Evolutionary conservation across 306 rosid genomes (phyloP), one percentile per base, ranked within the genome.

Genomic region (Rosa persica): DNA sequence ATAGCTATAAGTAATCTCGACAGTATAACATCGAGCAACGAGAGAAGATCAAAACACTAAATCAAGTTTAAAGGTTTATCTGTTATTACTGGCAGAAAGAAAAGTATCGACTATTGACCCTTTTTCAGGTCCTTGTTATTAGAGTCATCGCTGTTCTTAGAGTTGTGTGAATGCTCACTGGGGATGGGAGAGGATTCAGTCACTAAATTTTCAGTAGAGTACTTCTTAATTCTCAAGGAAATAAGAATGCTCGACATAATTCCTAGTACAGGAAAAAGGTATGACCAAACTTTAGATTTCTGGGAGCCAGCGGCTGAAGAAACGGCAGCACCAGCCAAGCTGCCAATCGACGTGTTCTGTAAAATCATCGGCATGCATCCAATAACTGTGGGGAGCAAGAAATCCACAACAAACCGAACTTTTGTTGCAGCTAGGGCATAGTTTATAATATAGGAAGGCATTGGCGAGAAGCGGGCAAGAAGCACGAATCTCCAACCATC

Each of bases 401-500:
- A 95, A 81, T 93, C 98, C 75, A 93, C 67, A 25, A 95, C 22
- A 84, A 92, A 95, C 70, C 89, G 71, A 40, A 95, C 98, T 73
- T 87, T 83, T 8, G 99, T 95, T 0, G 99, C 99, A 46, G 98
- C 99, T 7, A 95, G 89, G 20, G 98, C 93, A 67, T 95, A 95
- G 82, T 95, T 95, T 80, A 95, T 90, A 66, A 95, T 80, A 57
- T 93, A 95, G 7, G 98, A 95, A 1, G 99, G 99, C 81, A 95
- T 73, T 0, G 99, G 98, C 9, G 99, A 95, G 90, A 95, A 95
- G 27, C 99, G 96, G 12, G 99, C 99, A 36, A 95, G 98, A 51
- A 95, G 90, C 68, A 93, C 99, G 38, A 95, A 93, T 81, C n/a
- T 93, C 99, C 99, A 95, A 38, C 99, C 99, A 80, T 92, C 99